Base-by-base conservation (phyloP, 305 asterid species). In the Salvia sclarea region DNA sequence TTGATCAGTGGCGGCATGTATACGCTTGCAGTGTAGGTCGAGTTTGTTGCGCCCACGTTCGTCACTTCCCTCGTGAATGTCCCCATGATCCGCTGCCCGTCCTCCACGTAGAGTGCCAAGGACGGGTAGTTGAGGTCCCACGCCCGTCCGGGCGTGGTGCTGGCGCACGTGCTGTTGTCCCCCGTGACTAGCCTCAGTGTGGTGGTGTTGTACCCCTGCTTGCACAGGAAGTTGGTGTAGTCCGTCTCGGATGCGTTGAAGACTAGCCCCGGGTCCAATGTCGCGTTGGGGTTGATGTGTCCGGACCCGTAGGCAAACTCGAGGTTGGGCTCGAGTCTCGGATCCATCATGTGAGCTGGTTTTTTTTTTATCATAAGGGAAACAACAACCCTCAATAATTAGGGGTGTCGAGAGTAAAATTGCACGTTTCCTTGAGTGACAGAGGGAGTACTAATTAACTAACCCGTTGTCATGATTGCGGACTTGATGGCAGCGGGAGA, bases 401-500 rank as follows among this genome's bases (percentile, higher is more conserved):
- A 25, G 31, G 31, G 2, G 31, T 4, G 4, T 4, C 2, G 4
- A 25, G 31, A 25, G 31, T 25, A 25, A 25, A 25, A 25, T 25
- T 25, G 4, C 31, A 2, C 31, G 4, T 4, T 25, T 25, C 4
- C 31, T 25, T 25, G 31, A 25, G 4, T 2, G 2, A 25, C 31
- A 4, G 31, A 4, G 31, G 31, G 31, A 25, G 31, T 25, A 25
- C 31, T 25, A 2, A 30, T 7, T 35, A 35, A 35, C 43, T 0
- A 8, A 37, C 43, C 82, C 74, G 92, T 75, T 28, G 94, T 84
- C 89, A 87, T 87, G 63, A 84, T 81, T 61, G 91, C 94, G 10
- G 94, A 87, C 66, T 87, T 84, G 4, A 87, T 80, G 28, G 94
- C 88, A 20, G 94, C 82, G 4, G 95, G 89, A 5, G 87, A 87